Evolutionary conservation across 148 eudicot genomes (phyloP), one percentile per base, ranked within the genome.

Genomic region (Camellia lanceoleosa): DNA sequence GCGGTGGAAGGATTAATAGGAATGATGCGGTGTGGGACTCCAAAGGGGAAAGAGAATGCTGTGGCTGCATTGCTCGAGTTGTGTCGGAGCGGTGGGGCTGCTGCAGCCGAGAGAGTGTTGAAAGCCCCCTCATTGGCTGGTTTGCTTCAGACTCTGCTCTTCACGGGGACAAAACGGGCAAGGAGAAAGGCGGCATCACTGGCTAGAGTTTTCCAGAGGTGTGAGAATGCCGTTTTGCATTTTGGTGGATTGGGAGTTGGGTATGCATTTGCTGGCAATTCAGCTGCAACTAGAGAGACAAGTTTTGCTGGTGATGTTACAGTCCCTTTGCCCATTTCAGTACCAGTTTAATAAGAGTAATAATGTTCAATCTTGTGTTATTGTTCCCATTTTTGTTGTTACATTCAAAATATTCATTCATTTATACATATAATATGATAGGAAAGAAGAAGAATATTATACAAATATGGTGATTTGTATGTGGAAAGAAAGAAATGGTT

Each of bases 141-240:
- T 59, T 80, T 91, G 79, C 85, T 95, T 52, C 94, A 93, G 79
- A 81, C 85, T 9, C 79, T 95, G 78, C 81, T 93, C 61, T 95
- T 91, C 71, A 95, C 96, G 0, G 98, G 98, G 62, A 95, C 98
- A 19, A 95, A 93, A 82, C 85, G 98, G 0, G 98, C 98, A 2
- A 83, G 98, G 78, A 90, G 98, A 52, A 95, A 95, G 85, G 98
- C 98, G 3, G 96, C 96, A 1, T 93, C 97, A 2, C 94, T 95
- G 68, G 98, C 97, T 70, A 85, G 94, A 77, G 97, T 91, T 72
- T 91, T 90, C 82, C 97, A 92, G 76, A 85, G 94, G 82, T 80
- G 96, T 15, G 96, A 91, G 54, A 81, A 88, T 58, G 85, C 86
- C 0, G 80, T 89, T 0, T 73, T 88, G 84, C 90, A 84, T 81